Conservation (phyloP, 306 rosid genomes). For the Citrullus mucosospermus region DNA sequence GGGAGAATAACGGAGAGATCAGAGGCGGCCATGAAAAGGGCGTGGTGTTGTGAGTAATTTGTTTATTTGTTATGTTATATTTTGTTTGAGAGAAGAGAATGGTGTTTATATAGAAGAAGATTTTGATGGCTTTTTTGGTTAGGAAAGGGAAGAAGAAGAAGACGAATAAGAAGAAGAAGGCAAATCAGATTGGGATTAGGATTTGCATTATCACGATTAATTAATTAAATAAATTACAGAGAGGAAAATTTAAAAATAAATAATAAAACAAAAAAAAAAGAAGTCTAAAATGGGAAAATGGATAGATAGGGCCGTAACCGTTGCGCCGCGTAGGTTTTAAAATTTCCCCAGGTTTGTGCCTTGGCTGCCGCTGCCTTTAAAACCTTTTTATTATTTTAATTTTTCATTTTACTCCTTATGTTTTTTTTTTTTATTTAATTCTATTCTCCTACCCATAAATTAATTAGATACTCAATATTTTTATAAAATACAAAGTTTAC, state of each 20-base stretch:
- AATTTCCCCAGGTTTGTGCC: not conserved
- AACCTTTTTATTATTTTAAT: no score
- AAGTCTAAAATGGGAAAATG: not conserved
- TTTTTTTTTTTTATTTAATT: no score
- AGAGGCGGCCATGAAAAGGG: conserved; percentile 16
- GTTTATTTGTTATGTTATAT: not conserved
- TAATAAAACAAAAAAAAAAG: not conserved
- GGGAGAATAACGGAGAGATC: conserved; percentile 79
- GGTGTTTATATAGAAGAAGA: not conserved
- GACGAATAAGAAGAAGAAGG: not conserved
- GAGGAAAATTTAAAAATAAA: not conserved
- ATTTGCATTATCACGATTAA: not conserved
- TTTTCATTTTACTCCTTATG: no score
- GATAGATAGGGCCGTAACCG: not conserved
- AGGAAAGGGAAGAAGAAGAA: not conserved
- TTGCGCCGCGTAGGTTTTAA: conserved; percentile 10
- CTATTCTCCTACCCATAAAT: no score
- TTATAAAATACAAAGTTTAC: no score
- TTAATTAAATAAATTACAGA: not conserved
- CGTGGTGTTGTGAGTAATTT: not conserved
- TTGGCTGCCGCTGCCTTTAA: not conserved
- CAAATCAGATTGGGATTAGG: not conserved
- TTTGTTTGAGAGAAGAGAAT: not conserved
- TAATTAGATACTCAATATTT: no score
- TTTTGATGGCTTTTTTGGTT: not conserved